Evolutionary conservation across 768 basidiomycete species (phyloP), one percentile per base, ranked within the genome.

Genomic region (Mycena venus): DNA sequence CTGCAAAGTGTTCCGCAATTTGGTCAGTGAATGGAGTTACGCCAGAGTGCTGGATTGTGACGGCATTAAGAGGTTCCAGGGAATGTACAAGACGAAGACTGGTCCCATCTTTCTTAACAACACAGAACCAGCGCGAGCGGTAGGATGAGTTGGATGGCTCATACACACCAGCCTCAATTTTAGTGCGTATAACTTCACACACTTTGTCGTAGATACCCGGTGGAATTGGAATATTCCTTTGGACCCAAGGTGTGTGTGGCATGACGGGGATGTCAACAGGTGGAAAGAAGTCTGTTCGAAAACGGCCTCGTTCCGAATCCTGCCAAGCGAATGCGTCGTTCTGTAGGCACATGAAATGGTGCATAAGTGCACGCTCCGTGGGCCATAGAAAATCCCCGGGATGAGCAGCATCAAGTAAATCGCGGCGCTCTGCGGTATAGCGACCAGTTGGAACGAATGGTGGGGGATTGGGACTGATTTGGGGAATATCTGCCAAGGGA

Each of bases 161-260:
- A 63, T n/a, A 70, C 10, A 70, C 60, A 17, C 60, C 60, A n/a
- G 68, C 68, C 12, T 2, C 60, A 12, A 70, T 60, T 12, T 62
- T 70, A 2, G 59, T 53, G 10, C 44, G 58, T 3, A 70, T 60
- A 12, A 61, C 23, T 19, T 70, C 61, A 25, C 68, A 61, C 9
- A 70, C 58, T 15, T 70, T 55, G 47, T 60, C 79, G 68, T 0
- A 77, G 67, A 27, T 77, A 77, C 80, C 83, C 0, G 80, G 80
- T 0, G 58, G 34, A 61, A 78, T 17, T 36, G 72, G 61, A 77
- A 79, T 69, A 75, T 80, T 23, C 75, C 78, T 42, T n/a, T 68
- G 66, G 19, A 68, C 40, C 66, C 55, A 68, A 32, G 66, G 66
- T 8, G 66, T 68, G 31, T 68, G 66, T 2, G 55, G 55, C 4